These are phyloP conservation scores for Boletus patriciae DNA, from an alignment of 768 basidiomycete genomes.

Conservation along the genomic window DNA sequence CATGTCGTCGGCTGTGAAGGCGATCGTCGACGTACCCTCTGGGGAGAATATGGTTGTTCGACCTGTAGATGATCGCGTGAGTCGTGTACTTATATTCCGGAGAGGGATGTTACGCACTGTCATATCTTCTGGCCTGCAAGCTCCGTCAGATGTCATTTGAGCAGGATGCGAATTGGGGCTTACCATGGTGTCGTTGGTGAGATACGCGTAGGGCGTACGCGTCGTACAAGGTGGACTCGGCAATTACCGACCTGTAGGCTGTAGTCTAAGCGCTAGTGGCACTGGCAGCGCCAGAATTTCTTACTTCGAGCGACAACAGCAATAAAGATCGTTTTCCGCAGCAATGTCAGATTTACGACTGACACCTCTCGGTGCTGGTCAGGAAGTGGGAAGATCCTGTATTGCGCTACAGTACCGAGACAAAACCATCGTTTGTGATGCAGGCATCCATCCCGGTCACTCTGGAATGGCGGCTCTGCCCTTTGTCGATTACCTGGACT, in stretches of 20 bases:
- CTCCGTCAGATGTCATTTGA: background rate
- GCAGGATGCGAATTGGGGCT: slow-evolving; percentile 12
- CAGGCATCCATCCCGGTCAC: slow-evolving; percentile 92
- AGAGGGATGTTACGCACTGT: slow-evolving; percentile 62
- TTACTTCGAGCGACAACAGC: too few species aligned
- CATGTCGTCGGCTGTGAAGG: slow-evolving; percentile 8
- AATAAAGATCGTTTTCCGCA: background rate
- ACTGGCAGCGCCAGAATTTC: too few species aligned
- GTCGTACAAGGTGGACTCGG: slow-evolving; percentile 17
- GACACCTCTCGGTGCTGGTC: slow-evolving; percentile 90
- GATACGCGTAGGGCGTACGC: slow-evolving; percentile 20
- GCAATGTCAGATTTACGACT: slow-evolving; percentile 64
- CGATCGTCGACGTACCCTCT: slow-evolving; percentile 61
- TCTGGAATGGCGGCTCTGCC: slow-evolving; percentile 92
- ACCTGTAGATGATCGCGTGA: slow-evolving; percentile 47
- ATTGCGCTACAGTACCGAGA: slow-evolving; percentile 92
- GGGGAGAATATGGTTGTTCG: slow-evolving; percentile 99
- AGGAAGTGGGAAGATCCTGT: slow-evolving; percentile 95
- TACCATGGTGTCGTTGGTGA: slow-evolving; percentile 48
- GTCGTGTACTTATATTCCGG: slow-evolving; percentile 8
- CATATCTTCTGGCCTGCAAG: slow-evolving; percentile 81
- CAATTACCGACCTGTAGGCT: slow-evolving; percentile 21
- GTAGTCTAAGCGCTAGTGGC: too few species aligned
- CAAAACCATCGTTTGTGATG: slow-evolving; percentile 91
- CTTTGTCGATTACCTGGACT: slow-evolving; percentile 94